These are phyloP conservation scores for Debaryomyces prosopidis DNA, from an alignment of 805 yeast species.

Conservation along the genomic window DNA sequence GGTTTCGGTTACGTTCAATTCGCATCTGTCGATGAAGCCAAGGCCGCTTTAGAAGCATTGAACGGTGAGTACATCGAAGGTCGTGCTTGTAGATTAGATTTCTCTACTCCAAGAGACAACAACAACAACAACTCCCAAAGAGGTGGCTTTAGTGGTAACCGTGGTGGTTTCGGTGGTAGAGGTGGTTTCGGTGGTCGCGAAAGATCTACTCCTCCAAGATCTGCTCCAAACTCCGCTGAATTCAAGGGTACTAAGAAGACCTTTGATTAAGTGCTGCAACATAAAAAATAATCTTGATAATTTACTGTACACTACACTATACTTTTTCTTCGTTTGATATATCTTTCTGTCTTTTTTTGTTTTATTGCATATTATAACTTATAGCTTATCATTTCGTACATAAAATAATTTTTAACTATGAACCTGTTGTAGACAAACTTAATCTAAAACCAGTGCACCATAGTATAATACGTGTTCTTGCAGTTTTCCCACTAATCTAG, in stretches of 20 bases:
- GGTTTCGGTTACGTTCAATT: slow-evolving; percentile 98
- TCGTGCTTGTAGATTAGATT: slow-evolving; percentile 93
- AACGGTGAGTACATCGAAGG: slow-evolving; percentile 89
- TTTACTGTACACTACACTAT: not conserved
- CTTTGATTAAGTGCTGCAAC: slow-evolving; percentile 52
- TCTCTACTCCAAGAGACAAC: slow-evolving; percentile 82
- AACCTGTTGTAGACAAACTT: too few relatives aligned
- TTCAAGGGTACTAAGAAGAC: slow-evolving; percentile 86
- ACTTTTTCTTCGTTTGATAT: not conserved
- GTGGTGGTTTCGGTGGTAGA: slow-evolving; percentile 42
- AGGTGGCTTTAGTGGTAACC: slow-evolving; percentile 35
- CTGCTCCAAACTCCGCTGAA: slow-evolving; percentile 60
- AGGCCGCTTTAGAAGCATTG: slow-evolving; percentile 80
- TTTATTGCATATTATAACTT: not conserved
- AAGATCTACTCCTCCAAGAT: slow-evolving; percentile 61
- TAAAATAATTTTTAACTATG: not conserved
- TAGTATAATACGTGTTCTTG: too few relatives aligned
- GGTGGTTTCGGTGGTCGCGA: slow-evolving; percentile 45
- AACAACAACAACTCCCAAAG: slow-evolving; percentile 20
- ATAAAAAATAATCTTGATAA: not conserved
- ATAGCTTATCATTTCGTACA: not conserved
- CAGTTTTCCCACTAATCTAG: too few relatives aligned
- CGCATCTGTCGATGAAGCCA: slow-evolving; percentile 83
- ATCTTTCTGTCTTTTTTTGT: not conserved
- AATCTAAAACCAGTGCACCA: too few relatives aligned